Percentiles rank a stretch among this genome's conserved stretches.
phyloP scores from a whole-genome alignment of 805 yeast genomes.

The Wickerhamomyces silvicola region DNA sequence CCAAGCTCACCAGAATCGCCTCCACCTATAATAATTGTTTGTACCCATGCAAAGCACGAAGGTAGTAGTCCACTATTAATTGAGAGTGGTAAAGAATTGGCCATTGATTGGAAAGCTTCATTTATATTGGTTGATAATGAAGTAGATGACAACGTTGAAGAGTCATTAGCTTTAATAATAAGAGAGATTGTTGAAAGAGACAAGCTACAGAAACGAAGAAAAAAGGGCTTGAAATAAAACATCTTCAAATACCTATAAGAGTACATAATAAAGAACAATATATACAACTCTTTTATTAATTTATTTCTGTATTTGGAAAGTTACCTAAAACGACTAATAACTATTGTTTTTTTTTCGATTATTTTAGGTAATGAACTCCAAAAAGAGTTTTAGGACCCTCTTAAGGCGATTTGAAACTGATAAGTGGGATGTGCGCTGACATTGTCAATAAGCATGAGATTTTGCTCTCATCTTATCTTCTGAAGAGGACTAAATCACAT shows the following conservation, averaged over 20 bases:
- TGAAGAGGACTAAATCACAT: conserved; percentile 27
- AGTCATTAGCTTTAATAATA: conserved; percentile 47
- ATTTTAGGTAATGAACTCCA: too few species aligned
- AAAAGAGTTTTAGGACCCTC: too few species aligned
- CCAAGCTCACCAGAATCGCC: conserved; percentile 34
- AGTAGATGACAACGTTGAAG: conserved; percentile 46
- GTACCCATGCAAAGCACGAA: conserved; percentile 54
- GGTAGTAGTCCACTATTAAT: conserved; percentile 56
- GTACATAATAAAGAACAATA: too few species aligned
- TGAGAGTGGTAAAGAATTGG: conserved; percentile 50
- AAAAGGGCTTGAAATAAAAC: conserved; percentile 3
- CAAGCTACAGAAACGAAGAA: conserved; percentile 20
- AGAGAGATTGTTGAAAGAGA: conserved; percentile 51
- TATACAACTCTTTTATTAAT: too few species aligned
- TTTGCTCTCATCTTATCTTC: conserved; percentile 24
- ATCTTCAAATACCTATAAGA: too few species aligned
- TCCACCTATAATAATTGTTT: conserved; percentile 65
- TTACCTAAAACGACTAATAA: too few species aligned
- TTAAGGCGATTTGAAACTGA: too few species aligned
- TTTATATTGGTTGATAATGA: conserved; percentile 58
- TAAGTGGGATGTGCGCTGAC: too few species aligned
- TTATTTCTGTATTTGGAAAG: too few species aligned
- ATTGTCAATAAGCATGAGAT: conserved; percentile 12
- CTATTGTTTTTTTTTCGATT: too few species aligned
- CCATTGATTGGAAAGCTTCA: conserved; percentile 57